phyloP scores from a whole-genome alignment of 2,329 filamentous ascomycete genomes.

The Didymella pomorum region DNA sequence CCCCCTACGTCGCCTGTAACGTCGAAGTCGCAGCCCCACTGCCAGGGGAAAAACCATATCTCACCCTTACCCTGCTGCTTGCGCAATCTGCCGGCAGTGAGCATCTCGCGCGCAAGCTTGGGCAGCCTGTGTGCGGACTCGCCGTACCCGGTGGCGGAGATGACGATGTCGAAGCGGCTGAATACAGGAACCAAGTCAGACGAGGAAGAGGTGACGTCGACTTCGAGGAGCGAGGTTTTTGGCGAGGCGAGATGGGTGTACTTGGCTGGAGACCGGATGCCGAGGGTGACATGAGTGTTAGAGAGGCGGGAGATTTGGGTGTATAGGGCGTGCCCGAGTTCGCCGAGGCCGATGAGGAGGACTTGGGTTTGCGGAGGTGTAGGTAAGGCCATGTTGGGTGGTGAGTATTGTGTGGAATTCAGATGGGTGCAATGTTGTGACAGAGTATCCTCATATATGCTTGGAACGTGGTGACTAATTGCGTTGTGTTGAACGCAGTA shows the following conservation, averaged over 20 bases:
- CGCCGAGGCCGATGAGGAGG: slow-evolving; percentile 72
- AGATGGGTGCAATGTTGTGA: no score
- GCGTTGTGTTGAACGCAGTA: not conserved
- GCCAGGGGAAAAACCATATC: slow-evolving; percentile 70
- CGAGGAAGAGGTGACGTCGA: slow-evolving; percentile 54
- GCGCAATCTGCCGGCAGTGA: slow-evolving; percentile 53
- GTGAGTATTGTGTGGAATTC: not conserved
- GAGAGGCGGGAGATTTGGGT: slow-evolving; percentile 60
- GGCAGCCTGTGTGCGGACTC: slow-evolving; percentile 45
- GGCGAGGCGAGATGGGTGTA: slow-evolving; percentile 38
- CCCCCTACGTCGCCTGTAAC: slow-evolving; percentile 61
- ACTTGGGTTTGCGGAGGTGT: slow-evolving; percentile 42
- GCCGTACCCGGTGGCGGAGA: slow-evolving; percentile 68
- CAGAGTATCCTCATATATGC: not conserved
- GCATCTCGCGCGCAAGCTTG: slow-evolving; percentile 65
- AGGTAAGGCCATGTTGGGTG: not conserved
- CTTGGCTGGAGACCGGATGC: slow-evolving; percentile 62
- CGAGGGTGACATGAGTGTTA: slow-evolving; percentile 58
- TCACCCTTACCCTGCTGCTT: not conserved
- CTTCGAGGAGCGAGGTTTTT: slow-evolving; percentile 50
- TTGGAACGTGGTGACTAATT: not conserved
- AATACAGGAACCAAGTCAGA: slow-evolving; percentile 47
- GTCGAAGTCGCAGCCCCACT: slow-evolving; percentile 78
- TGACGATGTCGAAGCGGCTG: slow-evolving; percentile 60
- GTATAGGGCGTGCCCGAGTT: slow-evolving; percentile 68